A percentile compares a stretch with the other conserved stretches of the same genome.
phyloP scores from a whole-genome alignment of 768 basidiomycete species.

The Dioszegia aurantiaca region DNA sequence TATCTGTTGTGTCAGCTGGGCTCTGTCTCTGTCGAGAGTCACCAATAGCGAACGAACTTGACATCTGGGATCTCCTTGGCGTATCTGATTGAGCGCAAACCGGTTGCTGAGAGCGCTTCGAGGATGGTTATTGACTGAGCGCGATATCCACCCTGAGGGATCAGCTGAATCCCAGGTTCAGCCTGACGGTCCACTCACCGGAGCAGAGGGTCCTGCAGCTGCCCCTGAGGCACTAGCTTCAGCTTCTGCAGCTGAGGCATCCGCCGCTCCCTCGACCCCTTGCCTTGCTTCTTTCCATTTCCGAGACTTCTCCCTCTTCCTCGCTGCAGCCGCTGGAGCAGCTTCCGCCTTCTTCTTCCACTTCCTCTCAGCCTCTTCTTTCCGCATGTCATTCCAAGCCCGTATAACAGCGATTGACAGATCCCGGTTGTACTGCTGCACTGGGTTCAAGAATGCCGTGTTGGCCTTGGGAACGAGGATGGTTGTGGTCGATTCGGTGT shows the following conservation, averaged over 20 bases:
- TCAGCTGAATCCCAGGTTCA: not conserved
- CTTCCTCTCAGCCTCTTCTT: constrained; percentile 34
- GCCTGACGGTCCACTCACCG: constrained; percentile 20
- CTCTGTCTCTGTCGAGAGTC: not conserved
- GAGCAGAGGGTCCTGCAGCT: constrained; percentile 32
- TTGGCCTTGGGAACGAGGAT: constrained; percentile 71
- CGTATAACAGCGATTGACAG: constrained; percentile 84
- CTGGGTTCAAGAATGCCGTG: constrained; percentile 91
- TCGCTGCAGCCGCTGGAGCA: not conserved
- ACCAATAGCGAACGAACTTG: constrained; percentile 59
- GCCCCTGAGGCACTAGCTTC: constrained; percentile 11
- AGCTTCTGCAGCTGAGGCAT: not conserved
- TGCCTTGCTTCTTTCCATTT: constrained; percentile 16
- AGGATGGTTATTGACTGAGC: constrained; percentile 69
- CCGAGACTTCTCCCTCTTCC: constrained; percentile 17
- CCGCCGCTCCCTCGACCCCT: not conserved
- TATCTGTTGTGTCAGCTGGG: constrained; percentile 57
- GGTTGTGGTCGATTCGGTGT: constrained; percentile 51
- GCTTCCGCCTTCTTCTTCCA: constrained; percentile 20
- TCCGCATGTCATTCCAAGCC: constrained; percentile 72
- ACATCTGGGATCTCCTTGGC: constrained; percentile 92
- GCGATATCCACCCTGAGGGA: constrained; percentile 20
- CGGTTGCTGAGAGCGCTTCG: constrained; percentile 93
- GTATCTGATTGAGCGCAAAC: constrained; percentile 91
- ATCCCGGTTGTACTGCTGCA: constrained; percentile 98